These are phyloP conservation scores for Stephanodiscus triporus DNA, from an alignment of 108 stramenopile species.

Conservation along the genomic window DNA sequence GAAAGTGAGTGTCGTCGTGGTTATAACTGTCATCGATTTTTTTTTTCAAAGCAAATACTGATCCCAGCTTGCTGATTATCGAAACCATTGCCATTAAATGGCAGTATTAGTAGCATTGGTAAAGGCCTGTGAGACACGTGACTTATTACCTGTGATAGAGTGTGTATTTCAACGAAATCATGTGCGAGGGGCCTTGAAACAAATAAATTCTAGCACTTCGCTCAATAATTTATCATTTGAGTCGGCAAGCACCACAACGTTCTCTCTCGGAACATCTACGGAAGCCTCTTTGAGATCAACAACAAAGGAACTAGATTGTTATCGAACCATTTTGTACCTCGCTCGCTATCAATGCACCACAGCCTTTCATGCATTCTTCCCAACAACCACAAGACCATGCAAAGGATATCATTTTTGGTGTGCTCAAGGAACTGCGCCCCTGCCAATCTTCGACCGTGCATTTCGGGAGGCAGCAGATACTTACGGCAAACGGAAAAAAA, in stretches of 20 bases:
- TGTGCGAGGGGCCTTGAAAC: conserved; percentile 25
- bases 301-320: conserved; percentile 65
- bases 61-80: background rate
- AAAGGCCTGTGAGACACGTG: conserved; percentile 82
- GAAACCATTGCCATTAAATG: background rate
- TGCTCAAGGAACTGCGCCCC: conserved; percentile 63
- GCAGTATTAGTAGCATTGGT: conserved; percentile 73
- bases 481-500: conserved; percentile 40
- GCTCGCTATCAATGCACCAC: conserved; percentile 87
- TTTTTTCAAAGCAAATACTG: background rate
- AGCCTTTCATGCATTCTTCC: conserved; percentile 67
- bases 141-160: conserved; percentile 74
- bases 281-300: conserved; percentile 4
- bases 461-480: conserved; percentile 76
- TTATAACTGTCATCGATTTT: background rate
- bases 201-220: background rate
- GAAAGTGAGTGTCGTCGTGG: conserved; percentile 26
- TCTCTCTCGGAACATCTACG: conserved; percentile 18
- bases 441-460: conserved; percentile 83
- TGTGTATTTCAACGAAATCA: conserved; percentile 66
- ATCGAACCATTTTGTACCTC: conserved; percentile 78
- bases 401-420: conserved; percentile 91
- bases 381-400: conserved; percentile 62
- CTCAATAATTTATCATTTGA: conserved; percentile 33
- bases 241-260: conserved; percentile 25